phyloP scores from a whole-genome alignment of 257 asterid genomes.

The Solanum chmielewskii region DNA sequence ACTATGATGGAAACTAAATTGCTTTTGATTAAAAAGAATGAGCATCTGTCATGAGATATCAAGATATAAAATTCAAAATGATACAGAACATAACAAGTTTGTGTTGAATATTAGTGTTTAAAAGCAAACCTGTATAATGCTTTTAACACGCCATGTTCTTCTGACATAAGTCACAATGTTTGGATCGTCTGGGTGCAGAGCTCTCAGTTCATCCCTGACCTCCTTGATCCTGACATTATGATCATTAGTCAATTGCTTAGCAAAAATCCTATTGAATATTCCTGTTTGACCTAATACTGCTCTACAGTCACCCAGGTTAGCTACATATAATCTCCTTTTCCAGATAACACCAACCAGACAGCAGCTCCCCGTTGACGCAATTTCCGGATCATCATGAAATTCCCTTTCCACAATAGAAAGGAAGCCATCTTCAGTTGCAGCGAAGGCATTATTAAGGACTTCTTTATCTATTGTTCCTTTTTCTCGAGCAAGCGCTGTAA shows the following conservation, averaged over 20 bases:
- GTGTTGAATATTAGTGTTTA: neutral
- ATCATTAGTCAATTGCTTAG: conserved; percentile 66
- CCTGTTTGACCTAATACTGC: conserved; percentile 60
- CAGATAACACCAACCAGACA: conserved; percentile 76
- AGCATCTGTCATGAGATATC: neutral
- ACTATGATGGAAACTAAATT: no score
- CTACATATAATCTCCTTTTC: conserved; percentile 41
- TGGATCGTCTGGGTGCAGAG: conserved; percentile 60
- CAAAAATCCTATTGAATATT: conserved; percentile 29
- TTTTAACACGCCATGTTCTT: conserved; percentile 76
- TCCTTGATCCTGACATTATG: conserved; percentile 63
- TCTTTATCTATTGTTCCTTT: conserved; percentile 44
- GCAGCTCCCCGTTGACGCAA: conserved; percentile 65
- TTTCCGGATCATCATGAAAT: conserved; percentile 21
- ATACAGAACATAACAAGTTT: neutral
- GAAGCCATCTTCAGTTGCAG: conserved; percentile 62
- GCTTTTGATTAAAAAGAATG: no score
- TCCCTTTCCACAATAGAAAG: conserved; percentile 39
- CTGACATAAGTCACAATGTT: conserved; percentile 35
- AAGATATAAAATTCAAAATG: neutral
- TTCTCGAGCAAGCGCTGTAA: conserved; percentile 53
- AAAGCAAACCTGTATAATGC: conserved; percentile 74
- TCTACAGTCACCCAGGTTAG: conserved; percentile 85
- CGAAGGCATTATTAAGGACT: conserved; percentile 33
- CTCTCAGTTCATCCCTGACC: conserved; percentile 52